Evolutionary conservation across 192 early-diverging fungal genomes (phyloP).

Genomic region (Rhizophagus clarus): DNA sequence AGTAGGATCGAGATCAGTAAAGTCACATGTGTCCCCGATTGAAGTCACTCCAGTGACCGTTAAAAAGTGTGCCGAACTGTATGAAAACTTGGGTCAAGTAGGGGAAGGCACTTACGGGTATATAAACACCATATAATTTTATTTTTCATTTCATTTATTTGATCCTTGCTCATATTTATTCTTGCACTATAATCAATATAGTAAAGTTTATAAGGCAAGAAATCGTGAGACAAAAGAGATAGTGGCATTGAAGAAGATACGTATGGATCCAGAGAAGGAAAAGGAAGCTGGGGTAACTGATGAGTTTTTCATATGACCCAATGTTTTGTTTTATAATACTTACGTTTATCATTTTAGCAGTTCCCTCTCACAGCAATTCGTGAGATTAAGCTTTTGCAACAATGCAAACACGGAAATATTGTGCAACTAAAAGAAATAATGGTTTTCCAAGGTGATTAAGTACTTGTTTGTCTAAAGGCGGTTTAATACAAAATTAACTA

Average conservation of each 20-base stretch:
- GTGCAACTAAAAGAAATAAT: constrained; percentile 76
- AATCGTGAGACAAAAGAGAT: constrained; percentile 68
- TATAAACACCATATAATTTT: not conserved
- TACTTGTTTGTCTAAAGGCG: not conserved
- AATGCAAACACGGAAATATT: constrained; percentile 70
- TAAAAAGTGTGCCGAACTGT: constrained; percentile 57
- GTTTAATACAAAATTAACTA: not conserved
- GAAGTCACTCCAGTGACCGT: not conserved
- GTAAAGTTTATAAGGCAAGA: constrained; percentile 83
- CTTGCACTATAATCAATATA: constrained; percentile 16
- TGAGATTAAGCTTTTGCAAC: constrained; percentile 78
- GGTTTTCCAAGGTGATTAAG: constrained; percentile 56
- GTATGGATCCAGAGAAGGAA: constrained; percentile 79
- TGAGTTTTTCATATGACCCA: not conserved
- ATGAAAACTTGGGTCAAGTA: constrained; percentile 75
- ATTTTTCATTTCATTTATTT: not conserved
- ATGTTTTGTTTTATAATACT: not conserved
- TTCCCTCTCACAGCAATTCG: constrained; percentile 88
- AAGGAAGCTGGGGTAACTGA: constrained; percentile 46
- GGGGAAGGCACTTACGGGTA: constrained; percentile 84
- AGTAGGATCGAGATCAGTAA: not conserved
- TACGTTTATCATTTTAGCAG: constrained; percentile 23
- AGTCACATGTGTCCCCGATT: not conserved
- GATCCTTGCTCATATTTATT: not conserved
- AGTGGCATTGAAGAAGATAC: constrained; percentile 82